A percentile compares a stretch with the other conserved stretches of the same genome.
Evolutionary conservation across 192 early-diverging fungal genomes (phyloP).

Genomic region (Backusella liffmaniae): DNA sequence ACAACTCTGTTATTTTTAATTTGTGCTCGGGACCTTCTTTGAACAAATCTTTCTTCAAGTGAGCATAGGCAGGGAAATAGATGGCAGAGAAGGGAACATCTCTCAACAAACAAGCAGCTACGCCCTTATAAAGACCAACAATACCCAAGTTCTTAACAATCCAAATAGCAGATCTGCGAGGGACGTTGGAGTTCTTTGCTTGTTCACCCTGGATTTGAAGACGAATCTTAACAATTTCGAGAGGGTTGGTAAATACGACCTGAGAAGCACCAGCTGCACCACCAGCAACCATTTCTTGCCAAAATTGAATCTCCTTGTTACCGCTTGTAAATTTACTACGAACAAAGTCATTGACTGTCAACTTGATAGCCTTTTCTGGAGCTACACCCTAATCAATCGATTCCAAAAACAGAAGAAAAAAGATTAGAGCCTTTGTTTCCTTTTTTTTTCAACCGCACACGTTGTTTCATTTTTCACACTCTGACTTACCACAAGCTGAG

Average conservation of each 20-base stretch:
- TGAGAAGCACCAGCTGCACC: constrained; percentile 83
- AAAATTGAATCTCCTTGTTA: constrained; percentile 72
- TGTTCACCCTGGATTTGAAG: constrained; percentile 87
- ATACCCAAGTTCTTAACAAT: constrained; percentile 91
- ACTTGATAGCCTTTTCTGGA: constrained; percentile 97
- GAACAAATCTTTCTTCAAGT: constrained; percentile 93
- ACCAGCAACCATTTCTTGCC: constrained; percentile 85
- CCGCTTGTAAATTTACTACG: constrained; percentile 63
- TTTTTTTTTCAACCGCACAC: background rate
- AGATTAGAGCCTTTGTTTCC: background rate
- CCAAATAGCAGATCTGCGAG: constrained; percentile 73
- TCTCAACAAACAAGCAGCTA: constrained; percentile 87
- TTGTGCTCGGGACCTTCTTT: constrained; percentile 78
- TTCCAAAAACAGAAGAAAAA: background rate
- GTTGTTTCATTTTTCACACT: constrained; percentile 27
- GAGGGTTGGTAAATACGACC: constrained; percentile 93
- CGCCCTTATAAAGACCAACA: constrained; percentile 93
- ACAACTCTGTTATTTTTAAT: constrained; percentile 62
- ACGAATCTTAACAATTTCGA: constrained; percentile 99
- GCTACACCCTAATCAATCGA: constrained; percentile 69
- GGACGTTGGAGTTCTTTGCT: constrained; percentile 50
- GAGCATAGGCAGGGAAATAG: constrained; percentile 97
- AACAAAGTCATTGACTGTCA: constrained; percentile 95
- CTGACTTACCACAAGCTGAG: constrained; percentile 79
- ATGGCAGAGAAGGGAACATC: constrained; percentile 98